These are phyloP conservation scores for Cardamine resedifolia DNA, from an alignment of 345 rosid genomes.

Conservation along the genomic window DNA sequence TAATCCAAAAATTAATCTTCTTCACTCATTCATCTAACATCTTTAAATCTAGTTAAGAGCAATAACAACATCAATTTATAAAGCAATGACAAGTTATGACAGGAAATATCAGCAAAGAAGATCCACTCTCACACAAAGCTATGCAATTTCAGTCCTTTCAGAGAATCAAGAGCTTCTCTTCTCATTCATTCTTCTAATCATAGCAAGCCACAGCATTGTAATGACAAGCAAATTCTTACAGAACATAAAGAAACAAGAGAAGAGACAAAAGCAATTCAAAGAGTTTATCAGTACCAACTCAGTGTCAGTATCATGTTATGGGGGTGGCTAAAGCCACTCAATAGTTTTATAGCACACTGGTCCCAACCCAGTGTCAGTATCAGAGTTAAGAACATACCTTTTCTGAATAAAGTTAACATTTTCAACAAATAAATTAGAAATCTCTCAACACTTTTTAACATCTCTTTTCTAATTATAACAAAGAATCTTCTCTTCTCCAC, in stretches of 20 bases:
- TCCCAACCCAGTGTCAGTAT: slow-evolving; percentile 30
- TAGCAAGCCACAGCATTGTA: neutral
- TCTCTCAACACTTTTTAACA: slow-evolving; percentile 17
- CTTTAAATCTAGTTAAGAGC: neutral
- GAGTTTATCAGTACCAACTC: too few relatives aligned
- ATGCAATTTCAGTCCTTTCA: slow-evolving; percentile 15
- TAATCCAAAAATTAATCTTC: neutral
- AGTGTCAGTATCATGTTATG: too few relatives aligned
- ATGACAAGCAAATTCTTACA: neutral
- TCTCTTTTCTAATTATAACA: slow-evolving; percentile 3
- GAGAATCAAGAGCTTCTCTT: neutral
- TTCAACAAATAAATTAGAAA: slow-evolving; percentile 15
- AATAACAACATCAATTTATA: neutral
- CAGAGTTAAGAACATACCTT: slow-evolving; percentile 15
- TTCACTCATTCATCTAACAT: neutral
- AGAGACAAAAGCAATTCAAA: slow-evolving; percentile 3
- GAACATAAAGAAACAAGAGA: neutral
- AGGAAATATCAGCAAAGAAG: neutral
- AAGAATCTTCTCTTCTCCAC: slow-evolving; percentile 19
- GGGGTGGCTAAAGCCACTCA: slow-evolving; percentile 1
- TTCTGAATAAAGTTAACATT: slow-evolving; percentile 18
- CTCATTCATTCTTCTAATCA: neutral
- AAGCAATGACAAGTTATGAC: slow-evolving; percentile 9
- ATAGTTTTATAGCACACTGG: slow-evolving; percentile 23
- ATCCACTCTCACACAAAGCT: slow-evolving; percentile 25